These are phyloP conservation scores for Magnolia sinica DNA, from an alignment of 164 flowering plant species.

Conservation along the genomic window DNA sequence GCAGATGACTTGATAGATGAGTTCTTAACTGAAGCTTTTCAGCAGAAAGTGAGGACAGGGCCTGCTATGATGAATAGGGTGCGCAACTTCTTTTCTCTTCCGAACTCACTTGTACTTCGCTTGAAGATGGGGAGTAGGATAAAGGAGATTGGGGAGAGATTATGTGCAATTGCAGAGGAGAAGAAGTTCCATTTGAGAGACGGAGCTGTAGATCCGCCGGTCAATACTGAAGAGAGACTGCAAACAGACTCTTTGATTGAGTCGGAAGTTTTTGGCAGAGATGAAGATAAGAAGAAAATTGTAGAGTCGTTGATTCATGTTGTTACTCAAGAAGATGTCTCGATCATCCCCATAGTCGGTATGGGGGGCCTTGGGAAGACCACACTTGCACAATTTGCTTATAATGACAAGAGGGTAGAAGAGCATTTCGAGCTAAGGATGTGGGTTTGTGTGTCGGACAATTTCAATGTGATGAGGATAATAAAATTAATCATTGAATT, in stretches of 20 bases:
- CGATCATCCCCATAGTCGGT: neutral
- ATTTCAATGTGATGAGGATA: neutral
- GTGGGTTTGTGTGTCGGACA: slow-evolving; percentile 1
- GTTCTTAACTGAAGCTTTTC: neutral
- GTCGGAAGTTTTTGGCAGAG: slow-evolving; percentile 3
- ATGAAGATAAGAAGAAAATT: neutral
- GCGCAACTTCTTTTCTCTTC: neutral
- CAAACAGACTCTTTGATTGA: neutral
- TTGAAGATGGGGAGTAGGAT: neutral
- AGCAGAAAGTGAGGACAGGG: neutral
- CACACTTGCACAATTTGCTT: slow-evolving; percentile 5
- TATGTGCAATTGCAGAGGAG: neutral
- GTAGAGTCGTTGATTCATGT: neutral
- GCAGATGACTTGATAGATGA: neutral
- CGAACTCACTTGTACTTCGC: neutral
- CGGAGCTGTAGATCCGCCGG: neutral
- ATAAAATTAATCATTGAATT: neutral
- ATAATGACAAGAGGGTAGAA: neutral
- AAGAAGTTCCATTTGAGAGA: neutral
- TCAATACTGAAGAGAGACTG: neutral
- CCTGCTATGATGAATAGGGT: neutral
- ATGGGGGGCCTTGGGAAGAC: slow-evolving; percentile 8
- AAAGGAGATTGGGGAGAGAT: neutral
- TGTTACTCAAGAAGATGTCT: neutral
- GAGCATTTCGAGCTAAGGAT: neutral